Percentiles rank a stretch among this genome's conserved stretches.
Evolutionary conservation across 73 alveolate species (phyloP).

Genomic region (Paramecium sonneborni): DNA sequence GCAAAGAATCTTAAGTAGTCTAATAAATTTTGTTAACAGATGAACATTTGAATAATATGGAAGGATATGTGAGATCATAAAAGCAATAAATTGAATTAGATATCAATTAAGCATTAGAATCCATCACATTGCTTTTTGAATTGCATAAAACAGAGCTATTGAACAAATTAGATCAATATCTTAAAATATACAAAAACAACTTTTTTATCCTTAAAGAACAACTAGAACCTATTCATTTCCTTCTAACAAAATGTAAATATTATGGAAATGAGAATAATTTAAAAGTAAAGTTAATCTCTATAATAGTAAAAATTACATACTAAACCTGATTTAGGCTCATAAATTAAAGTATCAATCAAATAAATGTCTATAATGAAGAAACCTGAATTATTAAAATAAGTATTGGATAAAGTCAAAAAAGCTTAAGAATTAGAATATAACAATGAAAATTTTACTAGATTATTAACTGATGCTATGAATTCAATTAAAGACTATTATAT

Average conservation of each 20-base stretch:
- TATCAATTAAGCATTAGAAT: neutral
- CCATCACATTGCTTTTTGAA: neutral
- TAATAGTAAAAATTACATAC: conserved; percentile 43
- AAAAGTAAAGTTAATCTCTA: neutral
- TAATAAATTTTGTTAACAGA: neutral
- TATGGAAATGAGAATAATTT: conserved; percentile 21
- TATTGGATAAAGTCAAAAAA: neutral
- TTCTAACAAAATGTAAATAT: conserved; percentile 13
- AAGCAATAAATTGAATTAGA: neutral
- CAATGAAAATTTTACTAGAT: neutral
- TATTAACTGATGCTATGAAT: neutral
- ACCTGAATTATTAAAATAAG: conserved; percentile 33
- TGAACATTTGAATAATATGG: conserved; percentile 22
- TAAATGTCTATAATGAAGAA: neutral
- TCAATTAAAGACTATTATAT: neutral
- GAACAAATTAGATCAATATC: neutral
- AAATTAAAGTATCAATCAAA: neutral
- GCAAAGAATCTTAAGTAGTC: neutral
- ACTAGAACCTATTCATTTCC: conserved; percentile 33
- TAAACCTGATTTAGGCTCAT: neutral
- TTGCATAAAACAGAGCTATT: neutral
- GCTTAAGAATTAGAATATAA: neutral
- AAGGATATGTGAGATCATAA: neutral
- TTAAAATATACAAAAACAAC: neutral
- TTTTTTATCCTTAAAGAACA: neutral